Conservation (phyloP, 768 basidiomycete genomes). For the Lentinula lateritia region DNA sequence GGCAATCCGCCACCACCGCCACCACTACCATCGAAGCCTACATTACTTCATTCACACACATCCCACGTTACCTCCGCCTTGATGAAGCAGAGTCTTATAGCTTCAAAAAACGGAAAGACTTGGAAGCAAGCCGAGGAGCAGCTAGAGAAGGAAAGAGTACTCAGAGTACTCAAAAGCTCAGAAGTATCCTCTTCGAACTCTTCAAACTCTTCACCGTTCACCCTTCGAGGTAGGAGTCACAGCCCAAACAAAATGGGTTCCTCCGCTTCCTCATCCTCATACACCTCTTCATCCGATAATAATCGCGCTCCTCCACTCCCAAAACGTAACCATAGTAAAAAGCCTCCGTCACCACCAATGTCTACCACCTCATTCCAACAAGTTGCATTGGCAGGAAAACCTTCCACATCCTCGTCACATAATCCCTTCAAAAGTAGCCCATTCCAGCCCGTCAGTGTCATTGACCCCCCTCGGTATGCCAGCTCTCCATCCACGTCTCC, state of each 20-base stretch:
- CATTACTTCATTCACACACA: constrained; percentile 8
- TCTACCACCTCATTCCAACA: constrained; percentile 42
- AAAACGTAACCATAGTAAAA: constrained; percentile 5
- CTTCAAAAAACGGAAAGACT: constrained; percentile 64
- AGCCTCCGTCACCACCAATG: constrained; percentile 30
- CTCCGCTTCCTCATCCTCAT: constrained; percentile 7
- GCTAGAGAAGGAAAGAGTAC: constrained; percentile 63
- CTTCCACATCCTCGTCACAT: constrained; percentile 11
- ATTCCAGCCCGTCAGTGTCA: constrained; percentile 1
- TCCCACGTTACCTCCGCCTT: constrained; percentile 54
- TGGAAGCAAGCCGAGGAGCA: constrained; percentile 65
- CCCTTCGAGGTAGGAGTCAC: constrained; percentile 21
- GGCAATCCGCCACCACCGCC: constrained; percentile 11
- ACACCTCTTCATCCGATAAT: constrained; percentile 6
- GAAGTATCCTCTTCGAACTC: constrained; percentile 31
- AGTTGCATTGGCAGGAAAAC: constrained; percentile 32
- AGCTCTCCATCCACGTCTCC: constrained; percentile 26
- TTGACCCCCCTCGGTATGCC: constrained; percentile 3
- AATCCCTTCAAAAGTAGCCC: constrained; percentile 3
- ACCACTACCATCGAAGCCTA: constrained; percentile 28
- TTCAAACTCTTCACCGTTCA: constrained; percentile 13
- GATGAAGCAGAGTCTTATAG: constrained; percentile 72
- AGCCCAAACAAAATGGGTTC: constrained; percentile 21
- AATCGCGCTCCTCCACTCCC: constrained; percentile 11
- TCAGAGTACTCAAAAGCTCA: constrained; percentile 63